Conservation (phyloP, 805 yeast genomes). For the Lipomyces anomalus region DNA sequence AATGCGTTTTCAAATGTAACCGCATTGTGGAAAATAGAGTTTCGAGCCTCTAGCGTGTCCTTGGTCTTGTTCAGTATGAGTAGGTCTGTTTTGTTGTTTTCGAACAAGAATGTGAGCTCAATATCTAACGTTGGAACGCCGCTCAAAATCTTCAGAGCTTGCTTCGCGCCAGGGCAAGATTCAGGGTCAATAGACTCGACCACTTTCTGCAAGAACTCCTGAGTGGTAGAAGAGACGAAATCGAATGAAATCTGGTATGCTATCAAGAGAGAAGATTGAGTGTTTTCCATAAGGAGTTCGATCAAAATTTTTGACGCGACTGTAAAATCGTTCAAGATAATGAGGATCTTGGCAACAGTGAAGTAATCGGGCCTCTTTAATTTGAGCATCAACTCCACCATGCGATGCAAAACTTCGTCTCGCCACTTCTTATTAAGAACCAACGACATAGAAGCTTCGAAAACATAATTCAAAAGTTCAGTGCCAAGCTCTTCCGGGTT, state of each 20-base stretch:
- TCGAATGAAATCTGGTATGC: conserved; percentile 96
- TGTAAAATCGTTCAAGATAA: conserved; percentile 72
- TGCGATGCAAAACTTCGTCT: conserved; percentile 49
- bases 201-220: conserved; percentile 64
- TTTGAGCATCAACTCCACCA: conserved; percentile 55
- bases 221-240: conserved; percentile 84
- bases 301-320: conserved; percentile 67
- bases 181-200: conserved; percentile 35
- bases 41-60: conserved; percentile 78
- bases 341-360: conserved; percentile 76
- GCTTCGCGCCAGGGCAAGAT: conserved; percentile 23
- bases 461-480: conserved; percentile 61
- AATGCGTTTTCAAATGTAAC: conserved; percentile 92
- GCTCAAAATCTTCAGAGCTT: conserved; percentile 64
- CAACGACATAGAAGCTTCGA: conserved; percentile 60
- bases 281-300: conserved; percentile 43
- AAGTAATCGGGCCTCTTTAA: conserved; percentile 71
- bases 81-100: conserved; percentile 82
- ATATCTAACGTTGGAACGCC: conserved; percentile 94
- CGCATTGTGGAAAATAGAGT: conserved; percentile 91
- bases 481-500: conserved; percentile 46
- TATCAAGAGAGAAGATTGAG: conserved; percentile 45
- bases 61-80: conserved; percentile 77
- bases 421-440: conserved; percentile 63
- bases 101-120: conserved; percentile 78